A percentile compares a stretch with the other conserved stretches of the same genome.
Conservation (phyloP, 2,329 filamentous ascomycete genomes). For the Colletotrichum acutatum region DNA sequence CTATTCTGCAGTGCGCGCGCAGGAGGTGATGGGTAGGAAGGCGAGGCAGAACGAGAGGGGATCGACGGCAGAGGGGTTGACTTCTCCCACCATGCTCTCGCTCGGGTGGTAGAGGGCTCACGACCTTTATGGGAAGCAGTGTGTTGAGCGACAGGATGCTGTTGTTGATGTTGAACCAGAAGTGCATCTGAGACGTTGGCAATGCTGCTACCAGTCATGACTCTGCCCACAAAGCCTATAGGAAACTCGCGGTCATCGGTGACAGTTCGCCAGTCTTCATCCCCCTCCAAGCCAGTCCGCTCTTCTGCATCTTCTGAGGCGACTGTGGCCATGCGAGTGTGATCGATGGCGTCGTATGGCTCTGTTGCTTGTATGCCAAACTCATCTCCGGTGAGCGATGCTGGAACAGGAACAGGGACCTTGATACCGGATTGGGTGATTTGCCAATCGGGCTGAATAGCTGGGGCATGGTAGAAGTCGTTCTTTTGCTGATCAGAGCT, state of each 20-base stretch:
- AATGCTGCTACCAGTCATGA: constrained; percentile 37
- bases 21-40: constrained; percentile 5
- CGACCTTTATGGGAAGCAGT: neutral
- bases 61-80: neutral
- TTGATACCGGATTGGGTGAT: constrained; percentile 27
- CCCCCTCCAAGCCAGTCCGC: constrained; percentile 1
- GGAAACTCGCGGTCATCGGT: constrained; percentile 26
- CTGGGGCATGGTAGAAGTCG: constrained; percentile 32
- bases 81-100: constrained; percentile 22
- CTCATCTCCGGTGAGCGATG: neutral
- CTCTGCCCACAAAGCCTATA: constrained; percentile 17
- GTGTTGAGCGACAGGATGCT: neutral
- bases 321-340: constrained; percentile 3
- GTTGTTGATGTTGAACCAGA: neutral
- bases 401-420: constrained; percentile 10
- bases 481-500: neutral
- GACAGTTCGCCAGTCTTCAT: constrained; percentile 36
- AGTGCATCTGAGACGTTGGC: constrained; percentile 34
- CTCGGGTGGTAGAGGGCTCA: neutral
- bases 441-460: constrained; percentile 30
- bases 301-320: constrained; percentile 6
- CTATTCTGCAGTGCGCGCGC: neutral
- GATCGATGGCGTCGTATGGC: constrained; percentile 22
- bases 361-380: constrained; percentile 3
- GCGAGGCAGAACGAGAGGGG: neutral